Evolutionary conservation across 2,329 filamentous ascomycete species (phyloP), one percentile per base, ranked within the genome.

Genomic region (Canariomyces notabilis): DNA sequence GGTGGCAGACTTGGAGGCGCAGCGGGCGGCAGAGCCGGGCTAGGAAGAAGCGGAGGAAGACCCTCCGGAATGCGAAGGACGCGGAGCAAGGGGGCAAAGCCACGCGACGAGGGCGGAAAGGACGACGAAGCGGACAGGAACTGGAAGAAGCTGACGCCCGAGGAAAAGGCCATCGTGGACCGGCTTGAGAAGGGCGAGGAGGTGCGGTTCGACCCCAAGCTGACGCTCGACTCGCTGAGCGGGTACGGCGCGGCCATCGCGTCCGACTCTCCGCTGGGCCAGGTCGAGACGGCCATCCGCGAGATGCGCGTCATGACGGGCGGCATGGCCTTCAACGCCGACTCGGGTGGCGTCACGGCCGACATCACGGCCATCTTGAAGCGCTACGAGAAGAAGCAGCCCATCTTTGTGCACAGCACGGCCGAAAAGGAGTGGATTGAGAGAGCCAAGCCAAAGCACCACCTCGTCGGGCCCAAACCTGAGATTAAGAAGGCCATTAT

Each of bases 161-260:
- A 55, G 21, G 57, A 64, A 45, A 37, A 58, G 50, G 54, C 39
- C 20, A 60, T 60, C 36, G 7, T 62, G 3, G 54, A 62, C 33
- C 45, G 38, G 12, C 36, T 54, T 20, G 65, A 67, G 18, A 46
- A 57, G 43, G 69, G 68, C 39, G 39, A 40, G 18, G 50, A 56
- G 38, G 48, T 50, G 26, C 15, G 51, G 14, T 72, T 61, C 55
- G 57, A 60, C 41, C 70, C 70, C 12, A 44, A 55, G 15, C 42
- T 65, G 42, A 60, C 64, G 41, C 54, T 60, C 21, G 60, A 59
- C 38, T 55, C 62, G 19, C 62, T 72, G 35, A 50, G 56, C 20
- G 67, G 65, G 35, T 67, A 64, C 60, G 66, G 63, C 7, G 67
- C 69, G 9, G 64, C 65, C 5, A 45, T 70, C n/a, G 61, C 67